Evolutionary conservation across 169 alveolate genomes (phyloP), one percentile per base, ranked within the genome.

Genomic region (Sarcocystis neurona): DNA sequence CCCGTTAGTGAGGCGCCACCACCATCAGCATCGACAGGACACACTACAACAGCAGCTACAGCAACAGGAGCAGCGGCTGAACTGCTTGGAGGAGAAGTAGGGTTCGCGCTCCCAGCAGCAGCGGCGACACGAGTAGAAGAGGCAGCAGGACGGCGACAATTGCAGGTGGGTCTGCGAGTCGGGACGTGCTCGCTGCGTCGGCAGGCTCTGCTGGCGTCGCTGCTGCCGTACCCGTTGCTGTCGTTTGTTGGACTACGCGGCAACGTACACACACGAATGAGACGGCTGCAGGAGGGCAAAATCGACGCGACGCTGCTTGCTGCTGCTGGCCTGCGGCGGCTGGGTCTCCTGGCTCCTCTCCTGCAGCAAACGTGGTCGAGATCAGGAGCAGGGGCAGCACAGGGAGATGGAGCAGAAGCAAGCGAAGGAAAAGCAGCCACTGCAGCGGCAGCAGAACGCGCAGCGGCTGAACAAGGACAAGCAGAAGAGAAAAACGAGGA

Each of bases 231-330:
- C 80, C 70, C 90, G 1, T 20, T 20, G 44, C 78, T 91, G 66
- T 66, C 63, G 41, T 79, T 90, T 43, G 92, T 92, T 72, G 87
- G 85, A 84, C 88, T 92, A 89, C 85, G 94, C 1, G 94, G 94
- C 78, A 92, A 92, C 43, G 94, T 92, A 87, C 94, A 90, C 85
- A 92, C 94, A 39, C 89, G 94, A 43, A 74, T 90, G 80, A 39
- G 79, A 72, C 46, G 78, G 46, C 70, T 92, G 86, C 80, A 85
- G 85, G 92, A 88, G 15, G 93, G 93, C 0, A 90, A 41, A 20
- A 92, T 87, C 37, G 87, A 92, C 32, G 94, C 90, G 46, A 92
- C 94, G 3, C 80, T 92, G 50, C 84, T 92, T 72, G 94, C 94
- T 46, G 87, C 87, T 3, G 93, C 93, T 4, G 94, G 94, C 68